A percentile compares a stretch with the other conserved stretches of the same genome.
Evolutionary conservation across 768 basidiomycete genomes (phyloP).

Genomic region (Tricholomella constricta): DNA sequence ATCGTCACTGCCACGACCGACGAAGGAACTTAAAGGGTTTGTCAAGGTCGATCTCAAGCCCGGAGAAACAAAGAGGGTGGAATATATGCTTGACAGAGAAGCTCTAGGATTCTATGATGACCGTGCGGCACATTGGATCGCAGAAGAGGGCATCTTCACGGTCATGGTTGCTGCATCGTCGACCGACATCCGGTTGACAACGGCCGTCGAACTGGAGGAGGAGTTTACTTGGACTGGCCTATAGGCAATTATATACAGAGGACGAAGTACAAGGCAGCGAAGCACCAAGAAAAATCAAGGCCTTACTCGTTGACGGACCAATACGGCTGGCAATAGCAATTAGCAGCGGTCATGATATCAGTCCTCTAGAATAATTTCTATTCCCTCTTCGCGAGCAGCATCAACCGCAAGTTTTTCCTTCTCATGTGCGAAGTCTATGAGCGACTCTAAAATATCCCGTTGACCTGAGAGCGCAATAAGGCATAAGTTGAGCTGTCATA

Average conservation of each 20-base stretch:
- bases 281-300: no score
- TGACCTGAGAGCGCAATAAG: conserved; percentile 46
- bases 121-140: conserved; percentile 43
- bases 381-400: conserved; percentile 50
- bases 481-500: not conserved
- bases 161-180: conserved; percentile 51
- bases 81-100: conserved; percentile 44
- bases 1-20: conserved; percentile 45
- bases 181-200: conserved; percentile 39
- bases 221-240: conserved; percentile 46
- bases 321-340: no score
- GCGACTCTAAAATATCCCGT: conserved; percentile 52
- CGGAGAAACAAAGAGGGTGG: conserved; percentile 42
- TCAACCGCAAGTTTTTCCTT: conserved; percentile 51
- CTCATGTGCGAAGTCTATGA: conserved; percentile 49
- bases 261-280: no score
- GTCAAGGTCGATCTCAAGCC: conserved; percentile 46
- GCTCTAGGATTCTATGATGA: conserved; percentile 55
- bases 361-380: conserved; percentile 56
- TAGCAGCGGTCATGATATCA: not conserved
- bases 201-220: conserved; percentile 33
- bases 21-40: conserved; percentile 50
- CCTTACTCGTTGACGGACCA: no score
- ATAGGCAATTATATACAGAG: conserved; percentile 15
- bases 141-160: conserved; percentile 47